These are phyloP conservation scores for Dittrichia graveolens DNA, from an alignment of 129 eudicot genomes.

Conservation along the genomic window DNA sequence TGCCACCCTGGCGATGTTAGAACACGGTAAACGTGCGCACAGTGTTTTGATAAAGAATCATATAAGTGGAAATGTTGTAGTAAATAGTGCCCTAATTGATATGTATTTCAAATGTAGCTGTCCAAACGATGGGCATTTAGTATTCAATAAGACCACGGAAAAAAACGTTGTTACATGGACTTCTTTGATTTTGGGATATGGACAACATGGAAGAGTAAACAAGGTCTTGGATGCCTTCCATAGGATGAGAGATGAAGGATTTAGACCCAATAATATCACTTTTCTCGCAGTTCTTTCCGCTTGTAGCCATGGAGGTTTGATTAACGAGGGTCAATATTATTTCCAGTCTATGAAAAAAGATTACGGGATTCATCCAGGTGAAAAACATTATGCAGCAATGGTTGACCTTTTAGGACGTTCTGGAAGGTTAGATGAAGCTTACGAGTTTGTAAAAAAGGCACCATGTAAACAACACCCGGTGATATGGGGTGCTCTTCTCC, in stretches of 20 bases:
- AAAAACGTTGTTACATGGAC: constrained; percentile 89
- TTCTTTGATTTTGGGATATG: constrained; percentile 82
- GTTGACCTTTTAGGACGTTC: constrained; percentile 91
- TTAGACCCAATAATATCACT: constrained; percentile 71
- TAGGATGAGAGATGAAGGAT: constrained; percentile 76
- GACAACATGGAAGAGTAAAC: constrained; percentile 68
- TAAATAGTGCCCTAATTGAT: constrained; percentile 85
- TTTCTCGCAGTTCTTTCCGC: constrained; percentile 93
- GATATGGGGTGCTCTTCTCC: constrained; percentile 92
- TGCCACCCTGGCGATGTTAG: constrained; percentile 76
- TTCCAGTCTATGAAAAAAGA: constrained; percentile 67
- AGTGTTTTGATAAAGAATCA: constrained; percentile 62
- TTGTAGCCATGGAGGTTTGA: constrained; percentile 91
- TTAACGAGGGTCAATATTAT: constrained; percentile 61
- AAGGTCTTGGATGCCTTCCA: constrained; percentile 60
- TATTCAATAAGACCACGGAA: constrained; percentile 54
- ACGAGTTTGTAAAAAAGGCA: constrained; percentile 53
- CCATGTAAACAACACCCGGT: constrained; percentile 74
- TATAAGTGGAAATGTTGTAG: constrained; percentile 63
- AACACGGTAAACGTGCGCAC: constrained; percentile 87
- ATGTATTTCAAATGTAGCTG: constrained; percentile 95
- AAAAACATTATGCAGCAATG: constrained; percentile 84
- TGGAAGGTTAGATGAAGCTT: constrained; percentile 88
- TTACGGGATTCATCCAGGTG: constrained; percentile 68
- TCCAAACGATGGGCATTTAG: constrained; percentile 63